A percentile compares a stretch with the other conserved stretches of the same genome.
Evolutionary conservation across 148 eudicot species (phyloP).

Genomic region (Amaranthus hypochondriacus): DNA sequence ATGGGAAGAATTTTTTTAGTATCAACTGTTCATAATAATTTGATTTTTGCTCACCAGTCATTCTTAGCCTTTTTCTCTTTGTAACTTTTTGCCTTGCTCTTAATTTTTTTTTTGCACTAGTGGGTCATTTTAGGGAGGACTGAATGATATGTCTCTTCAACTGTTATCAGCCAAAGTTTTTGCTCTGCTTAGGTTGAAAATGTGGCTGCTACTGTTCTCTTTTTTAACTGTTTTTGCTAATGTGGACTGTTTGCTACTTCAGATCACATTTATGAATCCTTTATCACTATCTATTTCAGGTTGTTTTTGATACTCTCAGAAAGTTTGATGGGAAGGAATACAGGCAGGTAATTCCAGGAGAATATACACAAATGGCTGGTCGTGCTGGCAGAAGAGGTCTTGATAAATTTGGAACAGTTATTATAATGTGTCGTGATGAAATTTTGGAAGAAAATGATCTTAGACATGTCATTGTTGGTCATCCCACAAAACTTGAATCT

Average conservation of each 20-base stretch:
- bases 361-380: constrained; percentile 99
- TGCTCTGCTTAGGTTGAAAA: too few species aligned
- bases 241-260: not conserved
- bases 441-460: constrained; percentile 80
- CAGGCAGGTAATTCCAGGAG: constrained; percentile 92
- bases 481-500: constrained; percentile 94
- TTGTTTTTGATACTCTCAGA: constrained; percentile 88
- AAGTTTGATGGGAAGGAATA: constrained; percentile 98
- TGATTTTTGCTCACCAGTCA: not conserved
- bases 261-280: too few species aligned
- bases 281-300: constrained; percentile 40
- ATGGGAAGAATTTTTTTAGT: not conserved
- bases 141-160: too few species aligned
- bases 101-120: not conserved
- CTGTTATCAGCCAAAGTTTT: too few species aligned
- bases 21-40: not conserved
- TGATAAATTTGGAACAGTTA: constrained; percentile 91
- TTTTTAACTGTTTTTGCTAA: not conserved
- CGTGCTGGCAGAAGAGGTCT: constrained; percentile 99
- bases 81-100: not conserved
- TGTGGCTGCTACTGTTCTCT: too few species aligned
- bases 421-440: constrained; percentile 92
- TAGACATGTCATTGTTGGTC: constrained; percentile 70
- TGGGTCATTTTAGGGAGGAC: too few species aligned
- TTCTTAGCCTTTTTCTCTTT: not conserved